A percentile compares a stretch with the other conserved stretches of the same genome.
Evolutionary conservation across 2,329 filamentous ascomycete species (phyloP).

Genomic region (Ceratocystis albifundus): DNA sequence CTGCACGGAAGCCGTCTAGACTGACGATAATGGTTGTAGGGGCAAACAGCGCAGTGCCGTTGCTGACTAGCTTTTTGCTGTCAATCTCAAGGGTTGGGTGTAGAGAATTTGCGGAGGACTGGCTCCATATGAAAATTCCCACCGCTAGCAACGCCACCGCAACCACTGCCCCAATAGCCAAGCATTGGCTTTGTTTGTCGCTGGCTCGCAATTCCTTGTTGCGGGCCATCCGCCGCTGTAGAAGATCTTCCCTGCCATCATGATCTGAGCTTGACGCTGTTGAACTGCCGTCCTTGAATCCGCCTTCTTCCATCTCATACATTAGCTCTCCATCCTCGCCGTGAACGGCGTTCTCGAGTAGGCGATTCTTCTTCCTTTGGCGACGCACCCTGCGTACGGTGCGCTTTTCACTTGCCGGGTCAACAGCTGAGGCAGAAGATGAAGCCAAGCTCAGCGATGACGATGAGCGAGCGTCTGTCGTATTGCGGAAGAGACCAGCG

Average conservation of each 20-base stretch:
- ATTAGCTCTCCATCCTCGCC: constrained; percentile 66
- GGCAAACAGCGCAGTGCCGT: constrained; percentile 79
- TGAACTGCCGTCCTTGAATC: constrained; percentile 53
- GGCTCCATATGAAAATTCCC: constrained; percentile 26
- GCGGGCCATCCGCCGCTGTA: constrained; percentile 42
- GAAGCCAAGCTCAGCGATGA: neutral
- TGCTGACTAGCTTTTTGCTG: constrained; percentile 45
- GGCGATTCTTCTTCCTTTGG: constrained; percentile 41
- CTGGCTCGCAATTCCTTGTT: constrained; percentile 25
- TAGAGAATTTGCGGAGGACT: neutral
- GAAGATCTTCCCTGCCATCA: constrained; percentile 47
- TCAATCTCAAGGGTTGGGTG: constrained; percentile 37
- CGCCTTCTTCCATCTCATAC: constrained; percentile 83
- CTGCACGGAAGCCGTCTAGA: constrained; percentile 88
- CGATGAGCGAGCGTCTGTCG: neutral
- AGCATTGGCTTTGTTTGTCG: constrained; percentile 21
- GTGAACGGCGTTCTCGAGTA: constrained; percentile 43
- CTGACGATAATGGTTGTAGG: constrained; percentile 91
- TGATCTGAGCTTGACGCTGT: constrained; percentile 52
- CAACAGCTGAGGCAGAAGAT: neutral
- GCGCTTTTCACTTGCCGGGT: constrained; percentile 37
- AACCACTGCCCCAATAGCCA: constrained; percentile 42
- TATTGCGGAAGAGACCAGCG: constrained; percentile 3
- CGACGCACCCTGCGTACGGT: constrained; percentile 40
- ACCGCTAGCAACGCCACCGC: constrained; percentile 17